Base-by-base conservation (phyloP, 805 yeast species). In the Tetrapisispora namnaoensis region DNA sequence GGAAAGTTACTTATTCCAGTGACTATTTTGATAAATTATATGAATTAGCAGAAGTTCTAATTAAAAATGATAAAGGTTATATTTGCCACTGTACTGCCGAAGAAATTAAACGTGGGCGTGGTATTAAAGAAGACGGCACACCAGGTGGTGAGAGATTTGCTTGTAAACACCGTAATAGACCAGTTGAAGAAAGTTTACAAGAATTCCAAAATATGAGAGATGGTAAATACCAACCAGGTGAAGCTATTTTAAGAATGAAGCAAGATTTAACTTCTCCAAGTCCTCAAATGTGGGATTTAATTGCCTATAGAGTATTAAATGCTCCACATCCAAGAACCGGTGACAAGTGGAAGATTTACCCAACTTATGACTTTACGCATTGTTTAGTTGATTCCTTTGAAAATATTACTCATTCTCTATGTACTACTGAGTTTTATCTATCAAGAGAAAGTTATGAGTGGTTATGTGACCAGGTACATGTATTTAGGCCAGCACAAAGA, bases 231-330 rank as follows among this genome's bases (percentile, higher is more conserved):
- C 74, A 78, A 56, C 89, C 89, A 39, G 98, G 98, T 55, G 86
- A 87, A 68, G 98, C 96, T 30, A 88, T 89, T 11, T 75, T 93
- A 64, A 83, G 99, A 71, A 93, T 93, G 98, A 91, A 91, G 67
- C 96, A 88, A 74, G 96, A 93, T 62, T 72, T 93, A 54, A 64
- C 68, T 9, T 85, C 93, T 17, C 95, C 96, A 54, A 86, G 87
- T 54, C 99, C 99, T 17, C 99, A 93, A 72, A 93, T 93, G 99
- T 93, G 99, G 99, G 99, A 93, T 70, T 76, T 93, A 55, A 93
- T 93, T 53, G 99, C 99, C 13, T 93, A 93, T 71, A 80, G 99
- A 67, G 96, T 93, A 3, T 74, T 93, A 59, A 77, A 91, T 58
- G 89, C 95, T 14, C 79, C 89, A 34, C 99, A 93, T 70, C 95